Evolutionary conservation across 1,284 basidiomycete species (phyloP).

Genomic region (Athelia sp.): DNA sequence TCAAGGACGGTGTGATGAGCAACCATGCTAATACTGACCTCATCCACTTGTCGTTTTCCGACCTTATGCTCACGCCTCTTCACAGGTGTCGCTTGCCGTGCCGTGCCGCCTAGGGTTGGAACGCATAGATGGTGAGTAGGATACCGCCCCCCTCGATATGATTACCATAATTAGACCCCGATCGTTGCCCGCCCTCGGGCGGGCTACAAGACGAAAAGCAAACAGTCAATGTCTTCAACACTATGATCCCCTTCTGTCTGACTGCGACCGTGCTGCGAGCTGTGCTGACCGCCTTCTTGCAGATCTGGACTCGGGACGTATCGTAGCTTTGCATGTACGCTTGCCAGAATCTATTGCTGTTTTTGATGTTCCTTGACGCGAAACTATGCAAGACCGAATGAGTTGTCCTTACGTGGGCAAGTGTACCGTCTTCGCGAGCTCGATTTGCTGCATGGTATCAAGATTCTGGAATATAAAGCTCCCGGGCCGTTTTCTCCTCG

Average conservation of each 20-base stretch:
- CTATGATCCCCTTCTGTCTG: slow-evolving; percentile 22
- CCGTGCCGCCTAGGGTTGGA: too few relatives aligned
- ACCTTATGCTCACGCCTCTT: neutral
- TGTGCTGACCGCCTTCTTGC: neutral
- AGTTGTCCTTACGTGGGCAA: too few relatives aligned
- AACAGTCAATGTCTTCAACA: slow-evolving; percentile 37
- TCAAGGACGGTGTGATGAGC: slow-evolving; percentile 66
- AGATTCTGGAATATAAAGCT: too few relatives aligned
- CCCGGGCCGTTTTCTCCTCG: too few relatives aligned
- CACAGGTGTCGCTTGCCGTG: neutral
- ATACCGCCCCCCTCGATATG: slow-evolving; percentile 8
- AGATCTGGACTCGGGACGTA: too few relatives aligned
- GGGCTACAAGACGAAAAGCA: slow-evolving; percentile 17
- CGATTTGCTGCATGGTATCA: too few relatives aligned
- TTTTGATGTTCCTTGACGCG: too few relatives aligned
- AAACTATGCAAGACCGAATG: too few relatives aligned
- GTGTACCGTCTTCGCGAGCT: too few relatives aligned
- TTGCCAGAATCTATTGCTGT: too few relatives aligned
- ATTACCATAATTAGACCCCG: slow-evolving; percentile 9
- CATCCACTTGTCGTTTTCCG: slow-evolving; percentile 1
- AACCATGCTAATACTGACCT: slow-evolving; percentile 83
- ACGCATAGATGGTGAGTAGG: too few relatives aligned
- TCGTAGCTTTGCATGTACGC: too few relatives aligned
- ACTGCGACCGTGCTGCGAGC: neutral
- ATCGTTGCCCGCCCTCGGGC: slow-evolving; percentile 4